Conservation (phyloP, 352 stramenopile genomes). For the Peronospora belbahrii region DNA sequence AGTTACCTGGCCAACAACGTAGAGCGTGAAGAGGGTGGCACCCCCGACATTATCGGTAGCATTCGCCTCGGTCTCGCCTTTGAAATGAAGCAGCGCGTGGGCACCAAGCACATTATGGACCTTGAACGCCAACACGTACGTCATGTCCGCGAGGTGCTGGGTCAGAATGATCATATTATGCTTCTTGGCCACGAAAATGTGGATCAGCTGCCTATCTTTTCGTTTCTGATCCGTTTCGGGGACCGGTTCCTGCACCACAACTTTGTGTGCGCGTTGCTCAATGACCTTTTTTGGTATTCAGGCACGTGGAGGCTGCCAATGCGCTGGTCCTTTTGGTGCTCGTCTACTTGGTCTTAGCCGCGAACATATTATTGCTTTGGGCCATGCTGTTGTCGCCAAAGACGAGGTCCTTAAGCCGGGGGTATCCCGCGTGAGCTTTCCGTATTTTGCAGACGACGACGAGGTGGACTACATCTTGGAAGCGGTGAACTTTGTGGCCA, state of each 20-base stretch:
- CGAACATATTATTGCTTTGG: slow-evolving; percentile 56
- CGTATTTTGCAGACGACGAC: slow-evolving; percentile 73
- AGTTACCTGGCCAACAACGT: slow-evolving; percentile 69
- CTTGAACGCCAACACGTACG: slow-evolving; percentile 41
- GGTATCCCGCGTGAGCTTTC: slow-evolving; percentile 91
- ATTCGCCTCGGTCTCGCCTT: slow-evolving; percentile 90
- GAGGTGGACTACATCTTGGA: slow-evolving; percentile 91
- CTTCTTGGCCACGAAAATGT: slow-evolving; percentile 68
- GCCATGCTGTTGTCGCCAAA: slow-evolving; percentile 83
- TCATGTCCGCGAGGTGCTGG: slow-evolving; percentile 35
- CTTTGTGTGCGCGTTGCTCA: slow-evolving; percentile 95
- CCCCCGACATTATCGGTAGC: slow-evolving; percentile 92
- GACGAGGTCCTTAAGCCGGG: slow-evolving; percentile 92
- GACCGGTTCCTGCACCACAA: slow-evolving; percentile 95
- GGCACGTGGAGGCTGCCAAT: slow-evolving; percentile 49
- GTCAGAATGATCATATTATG: slow-evolving; percentile 61
- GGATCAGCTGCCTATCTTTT: slow-evolving; percentile 88
- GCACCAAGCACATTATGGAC: slow-evolving; percentile 40
- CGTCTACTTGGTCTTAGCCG: slow-evolving; percentile 87
- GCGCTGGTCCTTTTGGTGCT: slow-evolving; percentile 91
- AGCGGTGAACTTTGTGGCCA: slow-evolving; percentile 89
- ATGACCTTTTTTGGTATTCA: slow-evolving; percentile 98
- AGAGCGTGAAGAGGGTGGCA: slow-evolving; percentile 93
- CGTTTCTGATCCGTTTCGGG: slow-evolving; percentile 89
- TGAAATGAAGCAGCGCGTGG: slow-evolving; percentile 80